phyloP scores from a whole-genome alignment of 208 protist species.

The Plasmodiophora brassicae region DNA sequence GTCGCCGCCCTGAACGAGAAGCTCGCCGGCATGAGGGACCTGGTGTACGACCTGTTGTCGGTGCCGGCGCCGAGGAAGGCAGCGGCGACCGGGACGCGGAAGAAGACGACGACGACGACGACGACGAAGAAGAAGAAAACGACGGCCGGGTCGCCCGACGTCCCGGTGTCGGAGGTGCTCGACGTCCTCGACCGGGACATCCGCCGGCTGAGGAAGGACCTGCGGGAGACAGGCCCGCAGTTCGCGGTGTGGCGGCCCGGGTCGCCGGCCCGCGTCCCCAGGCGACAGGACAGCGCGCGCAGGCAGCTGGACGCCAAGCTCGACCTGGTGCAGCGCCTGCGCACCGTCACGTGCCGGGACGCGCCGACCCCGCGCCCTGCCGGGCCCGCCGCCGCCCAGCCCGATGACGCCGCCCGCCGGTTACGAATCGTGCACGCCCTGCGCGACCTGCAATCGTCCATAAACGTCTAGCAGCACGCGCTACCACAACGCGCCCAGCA shows the following conservation, averaged over 20 bases:
- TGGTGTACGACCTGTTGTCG: no score
- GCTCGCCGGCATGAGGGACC: no score
- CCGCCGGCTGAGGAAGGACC: neutral
- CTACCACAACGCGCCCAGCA: no score
- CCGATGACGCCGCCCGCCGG: neutral
- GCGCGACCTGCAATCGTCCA: neutral
- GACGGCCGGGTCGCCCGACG: no score
- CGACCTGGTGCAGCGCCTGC: neutral
- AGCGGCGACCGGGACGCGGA: no score
- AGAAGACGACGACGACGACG: no score
- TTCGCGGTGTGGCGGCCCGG: no score
- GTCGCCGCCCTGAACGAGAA: no score
- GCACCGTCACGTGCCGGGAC: neutral
- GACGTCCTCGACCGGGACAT: neutral
- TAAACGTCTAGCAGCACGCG: no score
- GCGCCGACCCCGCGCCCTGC: neutral
- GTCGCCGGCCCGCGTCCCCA: neutral
- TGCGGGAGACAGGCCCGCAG: no score
- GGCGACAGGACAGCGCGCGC: neutral
- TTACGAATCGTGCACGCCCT: neutral
- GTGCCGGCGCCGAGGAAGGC: no score
- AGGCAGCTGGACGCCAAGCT: neutral
- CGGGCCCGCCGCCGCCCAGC: neutral
- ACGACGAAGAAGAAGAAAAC: no score
- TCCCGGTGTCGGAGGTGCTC: neutral